A percentile compares a stretch with the other conserved stretches of the same genome.
phyloP scores from a whole-genome alignment of 495 filamentous ascomycete genomes.

The Talaromyces nanjingensis region DNA sequence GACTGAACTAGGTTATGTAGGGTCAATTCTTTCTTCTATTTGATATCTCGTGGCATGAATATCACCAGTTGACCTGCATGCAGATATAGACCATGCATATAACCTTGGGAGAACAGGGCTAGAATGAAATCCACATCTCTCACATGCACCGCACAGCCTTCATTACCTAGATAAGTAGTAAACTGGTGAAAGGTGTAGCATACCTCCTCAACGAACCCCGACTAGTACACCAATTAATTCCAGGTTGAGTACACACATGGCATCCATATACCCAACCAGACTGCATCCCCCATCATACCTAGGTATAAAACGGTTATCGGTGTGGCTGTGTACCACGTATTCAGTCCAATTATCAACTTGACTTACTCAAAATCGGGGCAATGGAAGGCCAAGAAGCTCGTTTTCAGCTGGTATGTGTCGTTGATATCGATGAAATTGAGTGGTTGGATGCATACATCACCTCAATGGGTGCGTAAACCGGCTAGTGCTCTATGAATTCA shows the following conservation, averaged over 20 bases:
- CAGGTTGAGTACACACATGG: background rate
- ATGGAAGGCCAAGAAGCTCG: background rate
- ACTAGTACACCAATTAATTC: too few relatives aligned
- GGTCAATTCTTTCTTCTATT: background rate
- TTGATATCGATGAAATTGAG: background rate
- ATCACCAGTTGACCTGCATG: background rate
- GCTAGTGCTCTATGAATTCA: background rate
- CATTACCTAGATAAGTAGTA: background rate
- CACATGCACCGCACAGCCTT: background rate
- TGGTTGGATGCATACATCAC: background rate
- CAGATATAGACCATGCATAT: background rate
- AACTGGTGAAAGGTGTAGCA: background rate
- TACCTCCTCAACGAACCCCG: background rate
- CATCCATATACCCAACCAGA: background rate
- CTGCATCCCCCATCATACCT: background rate
- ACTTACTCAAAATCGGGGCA: background rate
- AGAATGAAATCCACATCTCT: background rate
- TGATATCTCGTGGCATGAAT: background rate
- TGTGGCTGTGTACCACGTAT: background rate
- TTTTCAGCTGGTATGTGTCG: background rate
- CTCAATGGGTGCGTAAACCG: background rate
- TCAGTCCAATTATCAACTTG: background rate
- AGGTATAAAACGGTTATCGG: background rate
- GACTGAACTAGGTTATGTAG: background rate
- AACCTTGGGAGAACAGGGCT: background rate